Evolutionary conservation across 305 asterid genomes (phyloP).

Genomic region (Ilex paraguariensis): DNA sequence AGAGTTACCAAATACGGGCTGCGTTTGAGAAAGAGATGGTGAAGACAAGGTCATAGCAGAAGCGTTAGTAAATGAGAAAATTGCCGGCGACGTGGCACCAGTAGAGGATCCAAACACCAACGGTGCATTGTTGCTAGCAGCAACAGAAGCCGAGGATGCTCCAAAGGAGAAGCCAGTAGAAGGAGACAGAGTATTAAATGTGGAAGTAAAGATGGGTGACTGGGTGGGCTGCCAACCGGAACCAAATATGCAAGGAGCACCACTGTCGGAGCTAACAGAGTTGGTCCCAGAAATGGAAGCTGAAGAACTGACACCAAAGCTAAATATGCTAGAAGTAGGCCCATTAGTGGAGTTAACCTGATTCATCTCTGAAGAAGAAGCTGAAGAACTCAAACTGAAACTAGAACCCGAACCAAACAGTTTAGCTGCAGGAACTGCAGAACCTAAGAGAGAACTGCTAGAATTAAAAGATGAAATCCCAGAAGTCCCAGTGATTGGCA

Average conservation of each 20-base stretch:
- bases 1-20: conserved; percentile 41
- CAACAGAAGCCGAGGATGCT: conserved; percentile 43
- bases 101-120: conserved; percentile 34
- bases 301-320: too few relatives aligned
- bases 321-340: too few relatives aligned
- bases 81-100: conserved; percentile 26
- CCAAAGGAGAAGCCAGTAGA: conserved; percentile 52
- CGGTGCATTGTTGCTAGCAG: conserved; percentile 29
- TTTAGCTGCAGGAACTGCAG: conserved; percentile 12
- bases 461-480: conserved; percentile 16
- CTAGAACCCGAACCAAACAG: conserved; percentile 11
- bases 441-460: conserved; percentile 10
- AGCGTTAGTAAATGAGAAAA: conserved; percentile 33
- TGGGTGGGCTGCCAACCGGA: conserved; percentile 7
- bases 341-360: too few relatives aligned
- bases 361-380: not conserved
- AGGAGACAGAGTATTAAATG: conserved; percentile 34
- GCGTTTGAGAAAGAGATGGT: conserved; percentile 15
- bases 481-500: conserved; percentile 13
- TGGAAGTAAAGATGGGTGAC: conserved; percentile 23
- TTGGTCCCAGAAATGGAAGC: not conserved
- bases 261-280: not conserved
- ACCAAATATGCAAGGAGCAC: conserved; percentile 14
- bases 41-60: conserved; percentile 32
- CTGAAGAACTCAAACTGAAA: conserved; percentile 5